Evolutionary conservation across 2,329 filamentous ascomycete genomes (phyloP), one percentile per base, ranked within the genome.

Genomic region (Diaporthe destruens): DNA sequence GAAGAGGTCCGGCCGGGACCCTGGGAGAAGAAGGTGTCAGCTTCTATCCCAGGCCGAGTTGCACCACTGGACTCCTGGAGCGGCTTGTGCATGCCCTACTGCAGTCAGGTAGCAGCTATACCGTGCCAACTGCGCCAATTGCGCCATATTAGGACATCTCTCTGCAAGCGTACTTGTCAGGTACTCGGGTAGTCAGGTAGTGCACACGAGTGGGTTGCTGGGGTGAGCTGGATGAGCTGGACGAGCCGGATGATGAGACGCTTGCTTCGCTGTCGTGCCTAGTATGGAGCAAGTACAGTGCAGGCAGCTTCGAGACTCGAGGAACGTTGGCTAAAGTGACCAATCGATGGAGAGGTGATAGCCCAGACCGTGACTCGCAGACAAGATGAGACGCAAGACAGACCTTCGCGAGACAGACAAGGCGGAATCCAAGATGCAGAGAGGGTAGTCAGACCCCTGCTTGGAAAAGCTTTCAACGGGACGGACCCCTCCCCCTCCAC

Each of bases 71-170:
- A 65, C 47, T n/a, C n/a, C 61, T 47, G 57, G 39, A 47, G 36
- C 57, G n/a, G 57, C 16, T 16, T 47, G 39, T 66, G 61, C 61
- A 66, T 39, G 61, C 32, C 57, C 57, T 51, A 66, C 61, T 66
- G 61, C 61, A 53, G 61, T 23, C 20, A 49, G n/a, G 57, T 44
- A 16, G 42, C 34, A 65, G 61, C 18, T 25, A 47, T 39, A 65
- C 61, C n/a, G n/a, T 29, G 29, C 29, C 29, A 29, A 29, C 29
- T 39, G 61, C 51, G 61, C 61, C 32, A 66, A 66, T 66, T 66
- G 61, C 61, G 61, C 61, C 61, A 66, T 66, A 66, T 53, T 66
- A 66, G 61, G 61, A 53, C 61, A 66, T 53, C 36, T 16, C 25
- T 51, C 61, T 39, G n/a, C 47, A 23, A 6, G 16, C 39, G 14